Conservation (phyloP, 345 rosid species). For the Cardamine resedifolia region DNA sequence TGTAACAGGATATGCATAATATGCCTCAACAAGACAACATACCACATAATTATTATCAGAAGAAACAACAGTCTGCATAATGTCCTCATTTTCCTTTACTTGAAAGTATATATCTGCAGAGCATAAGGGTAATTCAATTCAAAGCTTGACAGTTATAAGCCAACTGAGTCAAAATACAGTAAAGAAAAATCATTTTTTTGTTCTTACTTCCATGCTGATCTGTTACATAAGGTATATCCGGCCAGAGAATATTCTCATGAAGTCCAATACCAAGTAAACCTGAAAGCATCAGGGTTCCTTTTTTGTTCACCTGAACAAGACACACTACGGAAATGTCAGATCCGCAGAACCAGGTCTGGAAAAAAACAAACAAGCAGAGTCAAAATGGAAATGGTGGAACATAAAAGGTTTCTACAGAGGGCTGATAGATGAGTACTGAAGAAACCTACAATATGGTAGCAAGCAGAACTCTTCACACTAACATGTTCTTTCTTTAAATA, state of each 20-base stretch:
- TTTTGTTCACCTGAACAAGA: constrained; percentile 73
- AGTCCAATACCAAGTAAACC: constrained; percentile 57
- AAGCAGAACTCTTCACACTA: not conserved
- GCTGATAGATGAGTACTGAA: not conserved
- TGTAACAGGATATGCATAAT: not conserved
- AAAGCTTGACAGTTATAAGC: not conserved
- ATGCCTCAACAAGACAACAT: constrained; percentile 24
- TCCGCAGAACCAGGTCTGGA: constrained; percentile 18
- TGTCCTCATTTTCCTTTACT: constrained; percentile 79
- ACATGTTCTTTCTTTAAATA: too few relatives aligned
- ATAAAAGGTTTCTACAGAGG: not conserved
- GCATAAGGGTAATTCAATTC: constrained; percentile 23
- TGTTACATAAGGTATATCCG: constrained; percentile 79
- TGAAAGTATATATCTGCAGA: constrained; percentile 80
- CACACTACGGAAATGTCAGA: constrained; percentile 57
- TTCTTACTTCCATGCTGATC: constrained; percentile 81
- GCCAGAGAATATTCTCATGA: constrained; percentile 75
- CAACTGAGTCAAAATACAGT: not conserved
- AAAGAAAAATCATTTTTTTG: not conserved
- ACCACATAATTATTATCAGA: constrained; percentile 81
- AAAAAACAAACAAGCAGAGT: constrained; percentile 3
- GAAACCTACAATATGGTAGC: constrained; percentile 4
- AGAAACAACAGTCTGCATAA: constrained; percentile 54
- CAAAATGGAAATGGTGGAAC: not conserved
- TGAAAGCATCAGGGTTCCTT: constrained; percentile 72